Percentiles rank a stretch among this genome's conserved stretches.
Conservation (phyloP, 345 rosid genomes). For the Euphorbia pulcherrima region DNA sequence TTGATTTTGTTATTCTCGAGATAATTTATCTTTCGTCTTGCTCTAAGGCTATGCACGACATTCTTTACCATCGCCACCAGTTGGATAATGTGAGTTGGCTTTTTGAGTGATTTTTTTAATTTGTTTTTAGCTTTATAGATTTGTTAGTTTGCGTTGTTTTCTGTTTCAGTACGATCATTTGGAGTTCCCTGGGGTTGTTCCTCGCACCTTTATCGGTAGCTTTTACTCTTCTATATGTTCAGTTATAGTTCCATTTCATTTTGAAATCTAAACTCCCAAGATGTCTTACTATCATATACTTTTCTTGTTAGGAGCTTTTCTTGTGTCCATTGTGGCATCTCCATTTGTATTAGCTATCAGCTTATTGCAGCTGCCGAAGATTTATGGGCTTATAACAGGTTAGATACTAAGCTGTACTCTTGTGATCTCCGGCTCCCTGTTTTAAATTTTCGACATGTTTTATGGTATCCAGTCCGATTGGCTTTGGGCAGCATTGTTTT, state of each 20-base stretch:
- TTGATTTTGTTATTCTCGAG: not conserved
- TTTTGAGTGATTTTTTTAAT: not conserved
- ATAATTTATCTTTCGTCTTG: too few relatives aligned
- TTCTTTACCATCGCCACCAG: constrained; percentile 66
- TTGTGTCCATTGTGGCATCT: constrained; percentile 63
- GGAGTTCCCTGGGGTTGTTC: constrained; percentile 98
- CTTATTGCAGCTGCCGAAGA: constrained; percentile 65
- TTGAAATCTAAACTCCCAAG: not conserved
- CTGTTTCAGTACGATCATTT: constrained; percentile 76
- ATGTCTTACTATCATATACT: not conserved
- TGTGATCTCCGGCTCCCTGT: too few relatives aligned
- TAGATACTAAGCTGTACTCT: not conserved
- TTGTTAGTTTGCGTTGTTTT: constrained; percentile 5
- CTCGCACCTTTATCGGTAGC: constrained; percentile 87
- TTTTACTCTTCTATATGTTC: not conserved
- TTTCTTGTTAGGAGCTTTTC: constrained; percentile 56
- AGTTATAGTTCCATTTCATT: not conserved
- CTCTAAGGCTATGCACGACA: constrained; percentile 76
- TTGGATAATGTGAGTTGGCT: constrained; percentile 57
- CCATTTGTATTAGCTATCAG: constrained; percentile 46
- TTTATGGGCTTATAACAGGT: constrained; percentile 73
- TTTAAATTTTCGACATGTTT: too few relatives aligned
- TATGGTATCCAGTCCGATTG: constrained; percentile 60
- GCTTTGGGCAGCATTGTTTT: constrained; percentile 68
- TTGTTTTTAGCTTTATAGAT: not conserved